Evolutionary conservation across 768 basidiomycete genomes (phyloP), one percentile per base, ranked within the genome.

Genomic region (Tylopilus subfusipes): DNA sequence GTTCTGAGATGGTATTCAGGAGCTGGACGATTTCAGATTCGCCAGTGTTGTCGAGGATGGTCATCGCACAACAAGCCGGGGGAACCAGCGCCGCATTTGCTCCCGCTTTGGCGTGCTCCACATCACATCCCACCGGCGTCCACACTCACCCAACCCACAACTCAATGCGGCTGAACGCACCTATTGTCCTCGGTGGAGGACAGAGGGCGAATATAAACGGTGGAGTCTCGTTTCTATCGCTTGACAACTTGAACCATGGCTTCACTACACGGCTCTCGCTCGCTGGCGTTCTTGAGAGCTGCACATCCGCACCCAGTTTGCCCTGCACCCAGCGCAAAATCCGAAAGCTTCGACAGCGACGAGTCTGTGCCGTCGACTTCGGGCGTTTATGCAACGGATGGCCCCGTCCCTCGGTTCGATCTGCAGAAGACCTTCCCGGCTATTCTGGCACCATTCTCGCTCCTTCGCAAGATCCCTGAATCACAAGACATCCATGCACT

Each of bases 1-100:
- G 82, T 69, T 95, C 92, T 22, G 82, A 78, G 39, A 96, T 84
- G 22, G 86, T 69, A 30, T 74, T 65, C 80, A 85, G 83, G 46
- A 91, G 78, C 48, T 82, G 84, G 63, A 75, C 72, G 31, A 86
- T 74, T 52, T 85, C 84, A 59, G 81, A 73, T 53, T 88, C 86
- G 57, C 74, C 76, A 53, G 66, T 52, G 38, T 59, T 59, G 59
- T 85, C 81, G 63, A 85, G 68, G 60, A 84, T 78, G 55, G 79
- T 79, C 82, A 84, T 84, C 54, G 58, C 55, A 51, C 46, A 43
- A 46, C n/a, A n/a, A n/a, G n/a, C n/a, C n/a, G n/a, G n/a, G n/a
- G 44, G 46, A 16, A 46, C 30, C 12, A 12, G 10, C 12, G 21
- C 8, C 12, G 21, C 8, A 27, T 55, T 40, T 48, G 38, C 19